Conservation (phyloP, 1,284 basidiomycete species). For the Gymnopus androsaceus region DNA sequence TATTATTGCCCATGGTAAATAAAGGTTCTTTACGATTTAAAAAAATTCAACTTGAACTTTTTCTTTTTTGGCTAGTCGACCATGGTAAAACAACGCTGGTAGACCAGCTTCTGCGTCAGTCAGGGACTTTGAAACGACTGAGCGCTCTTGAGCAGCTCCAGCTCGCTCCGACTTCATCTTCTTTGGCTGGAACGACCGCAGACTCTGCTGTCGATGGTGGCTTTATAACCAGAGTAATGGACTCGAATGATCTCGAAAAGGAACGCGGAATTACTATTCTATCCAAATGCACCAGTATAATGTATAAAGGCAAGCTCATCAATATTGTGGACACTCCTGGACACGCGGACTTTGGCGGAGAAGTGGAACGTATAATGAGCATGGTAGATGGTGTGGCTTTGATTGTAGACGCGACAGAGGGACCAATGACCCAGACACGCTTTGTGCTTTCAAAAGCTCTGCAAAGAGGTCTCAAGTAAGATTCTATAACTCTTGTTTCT, state of each 20-base stretch:
- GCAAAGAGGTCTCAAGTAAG: conserved; percentile 40
- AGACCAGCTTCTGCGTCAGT: conserved; percentile 49
- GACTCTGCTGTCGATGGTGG: conserved; percentile 39
- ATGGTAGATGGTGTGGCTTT: conserved; percentile 53
- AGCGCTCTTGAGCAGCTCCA: conserved; percentile 35
- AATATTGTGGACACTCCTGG: conserved; percentile 53
- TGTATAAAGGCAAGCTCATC: conserved; percentile 42
- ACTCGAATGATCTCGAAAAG: conserved; percentile 49
- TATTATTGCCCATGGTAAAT: conserved; percentile 31
- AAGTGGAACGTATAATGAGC: conserved; percentile 50
- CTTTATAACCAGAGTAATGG: conserved; percentile 47
- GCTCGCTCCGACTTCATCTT: conserved; percentile 32
- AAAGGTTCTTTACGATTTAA: background rate
- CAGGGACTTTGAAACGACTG: conserved; percentile 44
- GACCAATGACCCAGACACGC: conserved; percentile 51
- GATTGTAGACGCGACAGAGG: conserved; percentile 49
- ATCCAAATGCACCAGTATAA: conserved; percentile 48
- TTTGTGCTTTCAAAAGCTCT: conserved; percentile 49
- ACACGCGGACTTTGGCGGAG: conserved; percentile 52
- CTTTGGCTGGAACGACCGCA: conserved; percentile 31
- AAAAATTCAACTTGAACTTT: background rate
- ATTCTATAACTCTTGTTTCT: background rate
- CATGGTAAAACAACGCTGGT: conserved; percentile 54
- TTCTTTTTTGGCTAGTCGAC: conserved; percentile 35
- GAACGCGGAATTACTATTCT: conserved; percentile 54